Base-by-base conservation (phyloP, 108 stramenopile species). In the Skeletonema tropicum region DNA sequence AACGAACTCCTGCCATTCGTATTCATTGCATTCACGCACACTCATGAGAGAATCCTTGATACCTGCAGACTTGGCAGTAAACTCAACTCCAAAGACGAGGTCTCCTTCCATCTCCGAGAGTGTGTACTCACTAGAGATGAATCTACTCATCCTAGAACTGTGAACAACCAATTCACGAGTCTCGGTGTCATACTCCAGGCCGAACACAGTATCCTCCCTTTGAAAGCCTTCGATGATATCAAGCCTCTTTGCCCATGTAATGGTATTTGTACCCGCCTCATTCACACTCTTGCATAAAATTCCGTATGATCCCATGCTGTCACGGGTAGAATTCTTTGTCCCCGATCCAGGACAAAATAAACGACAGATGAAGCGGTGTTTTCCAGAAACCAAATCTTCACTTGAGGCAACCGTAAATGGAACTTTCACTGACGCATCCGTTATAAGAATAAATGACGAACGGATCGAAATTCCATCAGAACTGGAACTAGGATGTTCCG, bases 281-380 rank as follows among this genome's bases (percentile, higher is more conserved):
- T n/a, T 30, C 23, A 32, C 36, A 61, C 38, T 49, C 41, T 45
- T 68, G 30, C 71, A 57, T 1, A 73, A 25, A 14, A 79, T 52
- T 21, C 79, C 79, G 8, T 64, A 59, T 2, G 71, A 68, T 29
- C 79, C 79, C 3, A 79, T 15, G 23, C 52, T 64, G 12, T 63
- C 36, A 59, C 70, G 68, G 33, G 32, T 48, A 64, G 38, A 25
- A 66, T 42, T 35, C 32, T 35, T 25, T 10, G 29, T 29, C 7
- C 61, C 60, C 17, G 39, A 41, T 49, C 64, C 65, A 17, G 79
- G 79, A 57, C 60, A 73, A 57, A 68, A 73, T 25, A 79, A 41
- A 33, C 79, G 79, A 57, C 71, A 72, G 39, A 79, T 68, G 62
- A 73, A 59, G 14, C 52, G 35, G 9, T 69, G 67, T 7, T 17